Conservation (phyloP, 1,284 basidiomycete genomes). For the Trametes versicolor region DNA sequence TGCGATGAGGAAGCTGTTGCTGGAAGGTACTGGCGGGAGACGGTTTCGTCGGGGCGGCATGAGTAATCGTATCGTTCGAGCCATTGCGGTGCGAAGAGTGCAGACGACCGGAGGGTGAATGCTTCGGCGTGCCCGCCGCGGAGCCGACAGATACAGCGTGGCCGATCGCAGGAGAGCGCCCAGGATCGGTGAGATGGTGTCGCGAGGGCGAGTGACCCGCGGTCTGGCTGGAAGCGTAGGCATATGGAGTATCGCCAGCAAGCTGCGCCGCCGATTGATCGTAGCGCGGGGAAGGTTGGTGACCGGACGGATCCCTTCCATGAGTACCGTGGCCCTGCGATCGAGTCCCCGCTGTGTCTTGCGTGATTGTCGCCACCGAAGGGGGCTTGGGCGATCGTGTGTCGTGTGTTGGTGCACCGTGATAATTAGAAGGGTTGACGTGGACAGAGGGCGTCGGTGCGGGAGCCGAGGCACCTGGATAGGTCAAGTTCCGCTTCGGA, state of each 20-base stretch:
- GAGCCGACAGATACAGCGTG: slow-evolving; percentile 26
- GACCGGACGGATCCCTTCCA: slow-evolving; percentile 14
- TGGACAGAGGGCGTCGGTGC: slow-evolving; percentile 14
- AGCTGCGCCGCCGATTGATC: slow-evolving; percentile 11
- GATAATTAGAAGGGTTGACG: slow-evolving; percentile 22
- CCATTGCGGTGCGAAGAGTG: slow-evolving; percentile 42
- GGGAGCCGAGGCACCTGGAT: slow-evolving; percentile 34
- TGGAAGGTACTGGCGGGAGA: slow-evolving; percentile 36
- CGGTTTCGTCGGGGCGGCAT: slow-evolving; percentile 34
- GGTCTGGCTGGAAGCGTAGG: neutral
- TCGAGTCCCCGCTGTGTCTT: slow-evolving; percentile 14
- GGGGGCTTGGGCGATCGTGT: slow-evolving; percentile 32
- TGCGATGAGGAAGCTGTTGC: slow-evolving; percentile 38
- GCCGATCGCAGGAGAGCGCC: slow-evolving; percentile 33
- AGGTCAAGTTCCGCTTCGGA: slow-evolving; percentile 33
- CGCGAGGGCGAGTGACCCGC: slow-evolving; percentile 18
- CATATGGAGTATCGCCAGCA: slow-evolving; percentile 6
- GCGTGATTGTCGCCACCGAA: slow-evolving; percentile 24
- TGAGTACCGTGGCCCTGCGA: slow-evolving; percentile 3
- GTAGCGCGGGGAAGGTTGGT: slow-evolving; percentile 18
- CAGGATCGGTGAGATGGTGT: slow-evolving; percentile 27
- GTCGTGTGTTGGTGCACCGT: slow-evolving; percentile 18
- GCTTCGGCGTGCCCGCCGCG: slow-evolving; percentile 39
- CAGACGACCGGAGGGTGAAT: slow-evolving; percentile 41
- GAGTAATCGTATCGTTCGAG: slow-evolving; percentile 45